Evolutionary conservation across 2,329 filamentous ascomycete genomes (phyloP).

Genomic region (Colletotrichum gigasporum): DNA sequence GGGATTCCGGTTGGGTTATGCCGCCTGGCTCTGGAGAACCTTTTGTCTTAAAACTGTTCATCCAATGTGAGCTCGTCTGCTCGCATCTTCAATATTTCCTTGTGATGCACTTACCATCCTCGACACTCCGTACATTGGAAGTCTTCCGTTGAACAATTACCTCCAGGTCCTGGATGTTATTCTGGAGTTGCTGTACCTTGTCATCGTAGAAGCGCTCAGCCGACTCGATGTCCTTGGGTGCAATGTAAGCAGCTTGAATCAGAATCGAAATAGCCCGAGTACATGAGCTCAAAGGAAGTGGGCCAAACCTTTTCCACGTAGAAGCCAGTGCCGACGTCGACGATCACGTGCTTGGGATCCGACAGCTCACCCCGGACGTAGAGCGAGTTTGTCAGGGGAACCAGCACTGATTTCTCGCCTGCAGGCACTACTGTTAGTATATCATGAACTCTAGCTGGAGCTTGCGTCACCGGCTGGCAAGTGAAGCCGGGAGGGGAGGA

Average conservation of each 20-base stretch:
- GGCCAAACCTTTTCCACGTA: conserved; percentile 86
- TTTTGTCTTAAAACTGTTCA: conserved; percentile 54
- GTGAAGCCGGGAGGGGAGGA: background rate
- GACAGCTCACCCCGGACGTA: conserved; percentile 89
- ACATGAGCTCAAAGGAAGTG: conserved; percentile 10
- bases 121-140: conserved; percentile 83
- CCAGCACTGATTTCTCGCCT: conserved; percentile 70
- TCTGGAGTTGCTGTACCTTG: conserved; percentile 62
- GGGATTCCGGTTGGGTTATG: background rate
- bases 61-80: background rate
- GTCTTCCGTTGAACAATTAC: conserved; percentile 75
- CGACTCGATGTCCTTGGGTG: conserved; percentile 49
- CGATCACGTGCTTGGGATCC: conserved; percentile 79
- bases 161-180: conserved; percentile 66
- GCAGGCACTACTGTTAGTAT: background rate
- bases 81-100: background rate
- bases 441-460: background rate
- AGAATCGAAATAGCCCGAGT: too few species aligned
- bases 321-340: conserved; percentile 94
- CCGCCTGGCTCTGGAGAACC: conserved; percentile 45
- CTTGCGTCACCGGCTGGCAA: too few species aligned
- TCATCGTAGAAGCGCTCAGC: conserved; percentile 66
- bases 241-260: background rate
- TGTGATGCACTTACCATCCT: conserved; percentile 72
- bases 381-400: conserved; percentile 93